Evolutionary conservation across 2,329 filamentous ascomycete genomes (phyloP), one percentile per base, ranked within the genome.

Genomic region (Colletotrichum lindemuthianum): DNA sequence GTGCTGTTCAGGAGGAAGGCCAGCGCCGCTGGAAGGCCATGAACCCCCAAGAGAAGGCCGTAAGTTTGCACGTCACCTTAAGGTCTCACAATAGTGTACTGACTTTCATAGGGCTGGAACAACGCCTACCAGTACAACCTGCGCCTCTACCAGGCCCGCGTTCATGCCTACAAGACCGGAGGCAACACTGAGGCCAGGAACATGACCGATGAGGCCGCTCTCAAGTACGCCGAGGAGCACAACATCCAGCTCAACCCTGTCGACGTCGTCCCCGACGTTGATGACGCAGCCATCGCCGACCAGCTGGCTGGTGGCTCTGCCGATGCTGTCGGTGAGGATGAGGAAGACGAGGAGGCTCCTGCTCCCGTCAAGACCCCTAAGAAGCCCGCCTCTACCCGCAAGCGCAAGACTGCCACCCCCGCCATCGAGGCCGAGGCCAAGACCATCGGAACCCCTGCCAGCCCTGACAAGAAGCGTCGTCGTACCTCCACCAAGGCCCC

Each of bases 1-100:
- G 93, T 73, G 92, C 94, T 63, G 92, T 98, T 52, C 91, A 93
- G 74, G 88, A 92, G 65, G 93, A 97, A 78, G 92, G 93, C 44
- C 94, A 93, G 73, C 88, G 89, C 71, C 88, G 94, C 72, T 97
- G 95, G 95, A 86, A 89, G 67, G 86, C 87, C 69, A 93, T 97
- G 90, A 82, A 82, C 7, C 84, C 89, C 2, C 78, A 82, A 9
- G 90, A 96, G 80, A 96, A 96, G 81, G 80, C 80, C 67, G 82
- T 82, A 70, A 71, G 80, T 75, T 41, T 6, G 10, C 7, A 36
- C 13, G 16, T 36, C 11, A 11, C 57, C 6, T 11, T 8, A 16
- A 8, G 33, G 33, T 13, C n/a, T 24, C 10, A 2, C 5, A 24
- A 4, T 4, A 24, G 24, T 24, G 16, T 61, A 45, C 68, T 67